Conservation (phyloP, 2,329 filamentous ascomycete genomes). For the Pseudomassariella vexata region DNA sequence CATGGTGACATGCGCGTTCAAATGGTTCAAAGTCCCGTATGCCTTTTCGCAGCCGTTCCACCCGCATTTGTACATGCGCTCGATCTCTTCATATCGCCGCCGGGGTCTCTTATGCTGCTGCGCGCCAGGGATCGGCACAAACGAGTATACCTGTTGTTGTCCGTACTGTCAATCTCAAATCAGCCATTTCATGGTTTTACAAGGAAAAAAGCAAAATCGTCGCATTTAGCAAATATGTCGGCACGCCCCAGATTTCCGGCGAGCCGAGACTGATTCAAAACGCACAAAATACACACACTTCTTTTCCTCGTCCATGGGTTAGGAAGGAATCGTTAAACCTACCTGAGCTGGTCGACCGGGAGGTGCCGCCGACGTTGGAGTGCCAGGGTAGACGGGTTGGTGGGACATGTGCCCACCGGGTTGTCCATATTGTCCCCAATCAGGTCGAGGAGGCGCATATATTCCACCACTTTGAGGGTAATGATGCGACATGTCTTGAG, state of each 20-base stretch:
- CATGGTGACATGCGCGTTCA: slow-evolving; percentile 99
- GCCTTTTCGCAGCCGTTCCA: slow-evolving; percentile 99
- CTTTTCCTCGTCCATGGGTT: too few species aligned
- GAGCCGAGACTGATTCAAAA: too few species aligned
- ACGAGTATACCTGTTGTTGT: slow-evolving; percentile 80
- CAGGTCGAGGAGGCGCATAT: slow-evolving; percentile 65
- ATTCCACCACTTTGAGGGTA: slow-evolving; percentile 60
- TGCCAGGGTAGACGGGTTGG: slow-evolving; percentile 49
- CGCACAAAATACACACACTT: too few species aligned
- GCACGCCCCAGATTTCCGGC: too few species aligned
- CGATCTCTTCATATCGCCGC: slow-evolving; percentile 93
- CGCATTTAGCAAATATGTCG: too few species aligned
- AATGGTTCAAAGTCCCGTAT: slow-evolving; percentile 92
- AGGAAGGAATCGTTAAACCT: slow-evolving; percentile 25
- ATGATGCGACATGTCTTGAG: slow-evolving; percentile 79
- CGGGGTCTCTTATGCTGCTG: slow-evolving; percentile 96
- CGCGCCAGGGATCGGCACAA: slow-evolving; percentile 93
- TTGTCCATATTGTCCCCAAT: slow-evolving; percentile 66
- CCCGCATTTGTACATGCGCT: slow-evolving; percentile 99
- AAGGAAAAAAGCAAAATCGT: slow-evolving; percentile 10
- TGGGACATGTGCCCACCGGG: slow-evolving; percentile 43
- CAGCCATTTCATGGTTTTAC: slow-evolving; percentile 21
- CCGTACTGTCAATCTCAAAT: slow-evolving; percentile 28
- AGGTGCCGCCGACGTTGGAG: slow-evolving; percentile 48
- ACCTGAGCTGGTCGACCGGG: slow-evolving; percentile 56